Conservation (phyloP, 139 green algal genomes). For the Nannochloris sp. region DNA sequence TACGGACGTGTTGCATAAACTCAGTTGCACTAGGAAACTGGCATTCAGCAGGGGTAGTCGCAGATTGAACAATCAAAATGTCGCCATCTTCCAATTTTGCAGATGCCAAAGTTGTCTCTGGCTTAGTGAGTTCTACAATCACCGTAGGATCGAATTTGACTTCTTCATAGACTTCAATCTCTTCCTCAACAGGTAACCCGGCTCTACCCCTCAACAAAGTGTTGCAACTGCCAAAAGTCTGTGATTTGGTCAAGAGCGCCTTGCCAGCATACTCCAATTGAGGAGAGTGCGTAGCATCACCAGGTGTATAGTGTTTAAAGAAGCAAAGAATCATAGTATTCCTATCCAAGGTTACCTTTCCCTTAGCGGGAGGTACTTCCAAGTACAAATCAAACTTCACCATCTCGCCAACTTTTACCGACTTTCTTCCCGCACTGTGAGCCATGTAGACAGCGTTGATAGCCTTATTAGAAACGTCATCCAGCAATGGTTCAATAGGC, state of each 20-base stretch:
- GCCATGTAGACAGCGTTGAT: background rate
- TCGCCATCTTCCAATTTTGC: slow-evolving; percentile 78
- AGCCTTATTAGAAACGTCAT: slow-evolving; percentile 30
- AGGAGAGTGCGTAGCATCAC: background rate
- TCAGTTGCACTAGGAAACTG: slow-evolving; percentile 19
- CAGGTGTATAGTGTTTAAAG: slow-evolving; percentile 75
- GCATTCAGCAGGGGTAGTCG: slow-evolving; percentile 10
- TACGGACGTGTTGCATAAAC: slow-evolving; percentile 68
- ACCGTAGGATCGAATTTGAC: slow-evolving; percentile 84
- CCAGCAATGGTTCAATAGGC: slow-evolving; percentile 41
- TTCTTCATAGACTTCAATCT: slow-evolving; percentile 63
- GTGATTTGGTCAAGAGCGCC: slow-evolving; percentile 22
- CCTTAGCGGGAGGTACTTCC: slow-evolving; percentile 37
- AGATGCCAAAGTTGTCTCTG: slow-evolving; percentile 4
- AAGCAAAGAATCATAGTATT: slow-evolving; percentile 71
- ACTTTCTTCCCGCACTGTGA: background rate
- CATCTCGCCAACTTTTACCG: slow-evolving; percentile 4
- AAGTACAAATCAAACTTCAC: slow-evolving; percentile 66
- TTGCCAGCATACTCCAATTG: slow-evolving; percentile 41
- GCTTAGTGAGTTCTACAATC: slow-evolving; percentile 54
- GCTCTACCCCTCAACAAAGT: slow-evolving; percentile 37
- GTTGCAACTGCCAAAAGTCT: slow-evolving; percentile 15
- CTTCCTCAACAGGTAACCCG: slow-evolving; percentile 13
- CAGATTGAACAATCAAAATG: slow-evolving; percentile 74
- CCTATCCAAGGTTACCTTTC: background rate